A percentile compares a stretch with the other conserved stretches of the same genome.
Conservation (phyloP, 2,329 filamentous ascomycete species). For the Beauveria sp. region DNA sequence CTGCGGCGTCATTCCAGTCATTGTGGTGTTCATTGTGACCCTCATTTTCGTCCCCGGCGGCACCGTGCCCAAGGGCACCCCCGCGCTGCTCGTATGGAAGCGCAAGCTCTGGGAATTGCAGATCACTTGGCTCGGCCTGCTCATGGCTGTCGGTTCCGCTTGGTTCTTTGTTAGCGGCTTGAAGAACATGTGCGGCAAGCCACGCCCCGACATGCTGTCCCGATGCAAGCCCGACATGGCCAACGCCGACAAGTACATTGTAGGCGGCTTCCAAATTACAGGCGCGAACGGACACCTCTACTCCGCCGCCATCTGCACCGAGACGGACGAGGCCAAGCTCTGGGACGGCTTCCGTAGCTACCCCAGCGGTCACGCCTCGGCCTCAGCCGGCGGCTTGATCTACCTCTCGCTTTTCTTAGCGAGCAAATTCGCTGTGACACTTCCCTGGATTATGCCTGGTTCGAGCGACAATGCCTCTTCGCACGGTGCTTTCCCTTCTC, state of each 20-base stretch:
- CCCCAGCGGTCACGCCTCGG: conserved; percentile 47
- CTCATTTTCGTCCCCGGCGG: conserved; percentile 66
- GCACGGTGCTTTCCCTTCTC: conserved; percentile 68
- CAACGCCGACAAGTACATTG: conserved; percentile 50
- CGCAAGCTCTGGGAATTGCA: conserved; percentile 90
- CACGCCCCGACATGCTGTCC: conserved; percentile 73
- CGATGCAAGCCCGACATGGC: conserved; percentile 70
- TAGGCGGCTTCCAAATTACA: conserved; percentile 52
- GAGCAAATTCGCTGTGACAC: conserved; percentile 68
- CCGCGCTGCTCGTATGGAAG: conserved; percentile 61
- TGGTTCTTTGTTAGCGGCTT: conserved; percentile 80
- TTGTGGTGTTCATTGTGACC: conserved; percentile 60
- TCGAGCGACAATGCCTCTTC: conserved; percentile 35
- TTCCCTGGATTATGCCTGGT: conserved; percentile 57
- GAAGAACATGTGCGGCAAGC: conserved; percentile 67
- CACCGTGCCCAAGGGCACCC: conserved; percentile 55
- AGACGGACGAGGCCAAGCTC: conserved; percentile 51
- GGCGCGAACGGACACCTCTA: conserved; percentile 60
- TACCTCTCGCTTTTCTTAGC: conserved; percentile 85
- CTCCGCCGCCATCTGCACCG: conserved; percentile 66
- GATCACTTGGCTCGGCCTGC: conserved; percentile 75
- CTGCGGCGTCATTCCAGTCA: conserved; percentile 54
- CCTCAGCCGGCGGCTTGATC: conserved; percentile 69
- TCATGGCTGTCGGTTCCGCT: conserved; percentile 59
- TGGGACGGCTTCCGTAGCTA: conserved; percentile 83